Conservation (phyloP, 2,329 filamentous ascomycete species). For the Alternaria longipes region DNA sequence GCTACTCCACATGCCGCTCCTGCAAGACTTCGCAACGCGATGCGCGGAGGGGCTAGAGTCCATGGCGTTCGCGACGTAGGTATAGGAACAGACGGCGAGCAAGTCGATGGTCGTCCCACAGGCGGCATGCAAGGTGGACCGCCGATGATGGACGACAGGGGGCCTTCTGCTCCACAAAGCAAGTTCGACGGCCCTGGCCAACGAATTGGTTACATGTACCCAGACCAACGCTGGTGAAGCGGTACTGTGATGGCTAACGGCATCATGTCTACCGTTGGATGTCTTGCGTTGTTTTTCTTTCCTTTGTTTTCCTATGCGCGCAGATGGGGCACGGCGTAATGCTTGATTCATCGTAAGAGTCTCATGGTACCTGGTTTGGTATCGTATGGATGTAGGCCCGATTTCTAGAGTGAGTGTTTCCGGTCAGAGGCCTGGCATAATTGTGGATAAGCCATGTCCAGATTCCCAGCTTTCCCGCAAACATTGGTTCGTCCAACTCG, state of each 20-base stretch:
- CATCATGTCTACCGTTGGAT: background rate
- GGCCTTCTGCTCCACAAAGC: background rate
- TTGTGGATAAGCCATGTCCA: background rate
- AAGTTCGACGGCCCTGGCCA: background rate
- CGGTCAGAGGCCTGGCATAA: background rate
- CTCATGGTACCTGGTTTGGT: background rate
- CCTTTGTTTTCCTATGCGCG: background rate
- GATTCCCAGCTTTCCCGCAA: background rate
- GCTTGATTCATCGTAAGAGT: background rate
- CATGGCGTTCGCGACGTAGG: background rate
- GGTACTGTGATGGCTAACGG: background rate
- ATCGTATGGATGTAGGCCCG: background rate
- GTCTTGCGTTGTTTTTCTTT: background rate
- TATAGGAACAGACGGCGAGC: background rate
- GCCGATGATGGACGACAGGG: background rate
- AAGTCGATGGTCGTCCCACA: background rate
- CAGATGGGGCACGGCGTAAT: background rate
- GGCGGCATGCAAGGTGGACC: background rate
- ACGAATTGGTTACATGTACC: background rate
- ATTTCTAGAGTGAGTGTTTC: background rate
- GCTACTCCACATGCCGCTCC: background rate
- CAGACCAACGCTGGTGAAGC: background rate
- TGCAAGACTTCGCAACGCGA: background rate
- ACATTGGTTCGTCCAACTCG: background rate
- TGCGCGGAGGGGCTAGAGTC: background rate